phyloP scores from a whole-genome alignment of 2,329 filamentous ascomycete species.

The Ceratocystis ficicola region DNA sequence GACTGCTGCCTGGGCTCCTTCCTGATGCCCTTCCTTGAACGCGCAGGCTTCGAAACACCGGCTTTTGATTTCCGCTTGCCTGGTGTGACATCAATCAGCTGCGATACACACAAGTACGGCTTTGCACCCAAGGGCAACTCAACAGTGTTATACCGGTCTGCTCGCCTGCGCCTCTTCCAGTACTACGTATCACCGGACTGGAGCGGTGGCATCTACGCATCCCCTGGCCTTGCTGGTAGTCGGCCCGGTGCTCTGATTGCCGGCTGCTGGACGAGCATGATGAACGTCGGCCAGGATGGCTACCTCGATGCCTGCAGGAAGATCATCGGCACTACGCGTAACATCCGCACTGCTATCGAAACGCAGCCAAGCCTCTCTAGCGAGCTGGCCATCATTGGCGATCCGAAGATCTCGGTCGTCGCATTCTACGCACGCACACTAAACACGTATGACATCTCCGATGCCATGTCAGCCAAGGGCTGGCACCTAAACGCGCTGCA shows the following conservation, averaged over 20 bases:
- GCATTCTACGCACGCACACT: constrained; percentile 76
- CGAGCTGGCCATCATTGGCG: constrained; percentile 70
- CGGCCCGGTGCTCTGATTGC: constrained; percentile 89
- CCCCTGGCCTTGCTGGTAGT: constrained; percentile 80
- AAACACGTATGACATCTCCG: constrained; percentile 87
- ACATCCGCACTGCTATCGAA: constrained; percentile 62
- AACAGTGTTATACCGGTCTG: constrained; percentile 77
- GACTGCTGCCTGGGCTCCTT: constrained; percentile 97
- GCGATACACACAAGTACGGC: constrained; percentile 97
- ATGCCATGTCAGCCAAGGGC: constrained; percentile 69
- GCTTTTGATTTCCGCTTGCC: constrained; percentile 89
- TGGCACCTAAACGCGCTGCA: constrained; percentile 97
- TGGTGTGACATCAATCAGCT: constrained; percentile 89
- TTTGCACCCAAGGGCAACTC: constrained; percentile 98
- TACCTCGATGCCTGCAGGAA: constrained; percentile 78
- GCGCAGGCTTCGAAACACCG: constrained; percentile 80
- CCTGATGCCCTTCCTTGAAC: constrained; percentile 79
- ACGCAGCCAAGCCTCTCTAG: constrained; percentile 54
- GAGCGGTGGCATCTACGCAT: constrained; percentile 92
- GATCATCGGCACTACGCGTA: constrained; percentile 79
- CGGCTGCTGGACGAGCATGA: constrained; percentile 86
- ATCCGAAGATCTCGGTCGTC: constrained; percentile 79
- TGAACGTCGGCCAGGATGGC: constrained; percentile 74
- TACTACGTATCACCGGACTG: constrained; percentile 95
- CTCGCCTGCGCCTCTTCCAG: constrained; percentile 69